Conservation (phyloP, 768 basidiomycete species). For the Amylocystis lapponica region DNA sequence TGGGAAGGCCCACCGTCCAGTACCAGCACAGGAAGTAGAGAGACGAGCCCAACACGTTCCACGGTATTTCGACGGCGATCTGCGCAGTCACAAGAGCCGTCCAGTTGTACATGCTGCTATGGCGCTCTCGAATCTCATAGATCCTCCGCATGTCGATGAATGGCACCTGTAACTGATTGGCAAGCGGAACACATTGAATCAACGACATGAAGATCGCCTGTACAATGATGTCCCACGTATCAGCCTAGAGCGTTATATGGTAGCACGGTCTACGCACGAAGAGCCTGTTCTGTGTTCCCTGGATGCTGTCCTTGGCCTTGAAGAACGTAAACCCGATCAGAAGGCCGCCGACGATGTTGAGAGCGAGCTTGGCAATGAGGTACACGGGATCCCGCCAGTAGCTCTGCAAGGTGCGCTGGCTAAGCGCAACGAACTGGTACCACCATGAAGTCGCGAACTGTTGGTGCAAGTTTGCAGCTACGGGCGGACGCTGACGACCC, state of each 20-base stretch:
- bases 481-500: constrained; percentile 24
- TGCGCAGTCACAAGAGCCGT: constrained; percentile 30
- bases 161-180: constrained; percentile 38
- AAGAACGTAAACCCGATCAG: constrained; percentile 42
- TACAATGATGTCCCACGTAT: neutral
- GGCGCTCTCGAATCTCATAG: constrained; percentile 37
- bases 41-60: constrained; percentile 36
- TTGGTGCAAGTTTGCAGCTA: constrained; percentile 17
- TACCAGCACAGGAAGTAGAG: constrained; percentile 45
- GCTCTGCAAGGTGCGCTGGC: constrained; percentile 25
- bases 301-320: constrained; percentile 27
- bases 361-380: constrained; percentile 31
- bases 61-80: constrained; percentile 36
- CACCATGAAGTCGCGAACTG: constrained; percentile 36
- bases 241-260: neutral
- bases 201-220: constrained; percentile 32
- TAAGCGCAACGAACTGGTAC: constrained; percentile 29
- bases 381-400: constrained; percentile 39
- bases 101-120: constrained; percentile 39
- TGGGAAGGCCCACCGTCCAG: constrained; percentile 38
- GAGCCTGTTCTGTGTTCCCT: constrained; percentile 38
- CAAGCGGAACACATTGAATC: constrained; percentile 30
- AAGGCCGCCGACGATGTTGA: constrained; percentile 29
- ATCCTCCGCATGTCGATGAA: constrained; percentile 34
- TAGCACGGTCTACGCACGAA: constrained; percentile 26